Base-by-base conservation (phyloP, 1,284 basidiomycete species). In the Pseudomicrostroma phylloplanum region DNA sequence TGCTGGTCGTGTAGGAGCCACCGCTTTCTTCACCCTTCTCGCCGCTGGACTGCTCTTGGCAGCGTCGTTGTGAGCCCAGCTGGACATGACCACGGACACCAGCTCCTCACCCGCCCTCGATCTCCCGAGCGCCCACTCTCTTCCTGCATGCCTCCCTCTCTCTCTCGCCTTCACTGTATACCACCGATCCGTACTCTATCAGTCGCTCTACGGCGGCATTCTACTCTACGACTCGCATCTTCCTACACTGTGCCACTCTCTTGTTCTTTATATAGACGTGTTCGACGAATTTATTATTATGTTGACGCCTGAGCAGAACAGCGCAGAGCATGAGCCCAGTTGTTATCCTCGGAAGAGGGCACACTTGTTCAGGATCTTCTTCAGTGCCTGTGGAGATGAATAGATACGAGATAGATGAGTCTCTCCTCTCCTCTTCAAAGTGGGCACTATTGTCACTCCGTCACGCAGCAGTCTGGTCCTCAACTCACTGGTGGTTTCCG, bases 321-420 rank as follows among this genome's bases (percentile, higher is more conserved):
- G n/a, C n/a, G 12, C 3, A n/a, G 43, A 48, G 43, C 43, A n/a
- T 13, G 43, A 48, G 43, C 12, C 43, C 17, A 48, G 17, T 6
- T 13, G n/a, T 12, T 48, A 76, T 55, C 71, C 70, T 13, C 65
- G 63, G 87, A 60, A 83, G 85, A 67, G 68, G 55, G 70, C 79
- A 42, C 77, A 79, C 17, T 79, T 73, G 39, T 81, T 79, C 3
- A 83, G 67, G 1, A 81, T 68, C 66, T 79, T 80, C 61, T 81
- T 82, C 11, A 83, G 67, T 17, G 72, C 67, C 67, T 69, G 59
- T 19, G 21, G n/a, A 56, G 17, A 25, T n/a, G 57, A 61, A 12
- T 13, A 8, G 23, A n/a, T 12, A 11, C 11, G 26, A 19, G 54
- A 23, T 23, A 46, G 56, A 7, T 55, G 17, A 48, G 46, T 11